phyloP scores from a whole-genome alignment of 140 eudicot species.

The Flaveria floridana region DNA sequence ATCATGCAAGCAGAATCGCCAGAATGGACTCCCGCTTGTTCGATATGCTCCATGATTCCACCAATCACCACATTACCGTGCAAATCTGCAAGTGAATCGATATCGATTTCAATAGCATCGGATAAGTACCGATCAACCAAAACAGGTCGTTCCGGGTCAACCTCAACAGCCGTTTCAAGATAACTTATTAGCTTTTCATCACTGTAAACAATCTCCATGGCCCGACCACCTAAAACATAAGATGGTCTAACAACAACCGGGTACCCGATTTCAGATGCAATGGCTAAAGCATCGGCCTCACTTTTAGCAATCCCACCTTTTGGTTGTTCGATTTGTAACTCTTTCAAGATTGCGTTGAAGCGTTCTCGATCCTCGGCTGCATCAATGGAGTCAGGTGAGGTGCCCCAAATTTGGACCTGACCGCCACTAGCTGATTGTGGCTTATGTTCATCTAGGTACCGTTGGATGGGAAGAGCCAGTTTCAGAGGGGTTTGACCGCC shows the following conservation, averaged over 20 bases:
- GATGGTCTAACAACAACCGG: constrained; percentile 98
- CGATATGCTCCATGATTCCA: constrained; percentile 99
- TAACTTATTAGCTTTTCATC: constrained; percentile 72
- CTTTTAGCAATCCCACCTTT: constrained; percentile 95
- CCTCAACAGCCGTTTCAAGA: constrained; percentile 81
- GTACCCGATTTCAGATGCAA: constrained; percentile 82
- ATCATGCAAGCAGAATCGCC: constrained; percentile 96
- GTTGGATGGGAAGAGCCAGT: constrained; percentile 81
- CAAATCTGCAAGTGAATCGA: constrained; percentile 85
- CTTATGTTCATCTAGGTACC: constrained; percentile 66
- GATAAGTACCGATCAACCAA: constrained; percentile 74
- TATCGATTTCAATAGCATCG: constrained; percentile 87
- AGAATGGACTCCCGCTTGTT: constrained; percentile 94
- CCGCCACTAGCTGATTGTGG: constrained; percentile 68
- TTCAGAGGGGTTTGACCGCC: constrained; percentile 99
- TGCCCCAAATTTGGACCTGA: constrained; percentile 83
- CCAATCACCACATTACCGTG: constrained; percentile 94
- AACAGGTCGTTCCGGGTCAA: constrained; percentile 93
- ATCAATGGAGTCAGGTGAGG: constrained; percentile 94
- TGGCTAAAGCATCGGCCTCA: constrained; percentile 76
- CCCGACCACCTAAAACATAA: constrained; percentile 92
- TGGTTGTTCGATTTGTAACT: constrained; percentile 83
- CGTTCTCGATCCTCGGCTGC: constrained; percentile 97
- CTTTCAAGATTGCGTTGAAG: constrained; percentile 79
- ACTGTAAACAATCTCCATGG: constrained; percentile 93